Evolutionary conservation across 768 basidiomycete species (phyloP), one percentile per base, ranked within the genome.

Genomic region (Leucocoprinus sp.): DNA sequence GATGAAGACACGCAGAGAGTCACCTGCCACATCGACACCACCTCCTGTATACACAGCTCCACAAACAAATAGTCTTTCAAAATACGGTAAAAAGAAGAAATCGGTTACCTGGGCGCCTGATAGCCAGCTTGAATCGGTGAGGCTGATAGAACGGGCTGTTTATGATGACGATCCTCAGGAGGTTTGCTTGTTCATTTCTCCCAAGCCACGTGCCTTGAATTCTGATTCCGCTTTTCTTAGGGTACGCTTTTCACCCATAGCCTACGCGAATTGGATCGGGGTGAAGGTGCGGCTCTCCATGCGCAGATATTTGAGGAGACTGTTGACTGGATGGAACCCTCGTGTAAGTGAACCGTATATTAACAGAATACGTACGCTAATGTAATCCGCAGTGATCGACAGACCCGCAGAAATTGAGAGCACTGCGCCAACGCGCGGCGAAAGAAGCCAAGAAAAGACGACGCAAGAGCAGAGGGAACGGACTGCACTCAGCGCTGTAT

Each of bases 91-190:
- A 68, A 82, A 76, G 68, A 81, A 78, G 69, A 91, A 91, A 65
- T 63, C 74, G 36, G 88, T 90, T 37, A 78, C 78, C 23, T 91
- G 88, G 83, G 78, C 83, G 28, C 70, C 84, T 31, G 86, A 87
- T 51, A 74, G 69, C 58, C 67, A 76, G 61, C 79, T 92, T 54
- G 84, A 81, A 68, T 69, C 75, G 57, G 71, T 92, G 62, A 80
- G 78, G 64, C 63, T 80, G 61, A 92, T 92, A 66, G 86, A 90
- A 68, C 78, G 75, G 57, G 88, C 90, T 53, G 70, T 90, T 56
- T 92, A 92, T 68, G 90, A 90, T 55, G 89, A 90, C 64, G 90
- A 91, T 71, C 78, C 80, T 57, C 71, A 76, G 70, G 83, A 86
- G 75, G 89, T 90, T 76, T 81, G 86, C 77, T 57, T 71, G 55